phyloP scores from a whole-genome alignment of 2,329 filamentous ascomycete species.

The Thelonectria blattea region DNA sequence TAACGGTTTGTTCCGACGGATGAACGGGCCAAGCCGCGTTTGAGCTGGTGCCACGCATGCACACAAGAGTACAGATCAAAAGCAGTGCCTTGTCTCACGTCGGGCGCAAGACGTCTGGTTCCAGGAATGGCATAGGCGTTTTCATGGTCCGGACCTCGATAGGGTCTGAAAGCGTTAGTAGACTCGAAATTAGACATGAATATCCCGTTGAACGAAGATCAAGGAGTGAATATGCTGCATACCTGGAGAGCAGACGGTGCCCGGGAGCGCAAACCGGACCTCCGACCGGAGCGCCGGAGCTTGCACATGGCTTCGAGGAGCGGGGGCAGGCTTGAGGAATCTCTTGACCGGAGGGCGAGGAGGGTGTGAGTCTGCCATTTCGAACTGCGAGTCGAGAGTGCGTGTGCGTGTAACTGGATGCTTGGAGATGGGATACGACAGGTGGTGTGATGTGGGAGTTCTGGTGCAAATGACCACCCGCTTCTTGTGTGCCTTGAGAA shows the following conservation, averaged over 20 bases:
- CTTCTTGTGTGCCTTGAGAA: neutral
- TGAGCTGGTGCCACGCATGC: neutral
- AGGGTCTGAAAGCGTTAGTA: constrained; percentile 27
- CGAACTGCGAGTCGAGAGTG: neutral
- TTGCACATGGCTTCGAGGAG: constrained; percentile 33
- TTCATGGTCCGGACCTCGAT: constrained; percentile 38
- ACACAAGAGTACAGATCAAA: neutral
- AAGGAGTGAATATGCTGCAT: neutral
- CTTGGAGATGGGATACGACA: neutral
- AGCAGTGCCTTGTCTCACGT: constrained; percentile 12
- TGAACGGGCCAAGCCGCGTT: neutral
- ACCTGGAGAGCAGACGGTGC: constrained; percentile 37
- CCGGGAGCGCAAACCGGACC: constrained; percentile 40
- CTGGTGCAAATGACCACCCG: neutral
- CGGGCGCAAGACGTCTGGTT: constrained; percentile 36
- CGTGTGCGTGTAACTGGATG: neutral
- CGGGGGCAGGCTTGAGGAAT: constrained; percentile 36
- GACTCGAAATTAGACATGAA: constrained; percentile 1
- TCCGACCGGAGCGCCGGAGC: constrained; percentile 36
- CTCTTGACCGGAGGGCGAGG: constrained; percentile 29
- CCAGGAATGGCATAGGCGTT: constrained; percentile 45
- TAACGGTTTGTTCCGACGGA: neutral
- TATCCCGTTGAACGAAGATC: neutral
- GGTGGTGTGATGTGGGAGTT: neutral
- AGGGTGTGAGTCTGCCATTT: constrained; percentile 29